phyloP scores from a whole-genome alignment of 805 yeast species.

The Lipomyces spencermartinsiae region DNA sequence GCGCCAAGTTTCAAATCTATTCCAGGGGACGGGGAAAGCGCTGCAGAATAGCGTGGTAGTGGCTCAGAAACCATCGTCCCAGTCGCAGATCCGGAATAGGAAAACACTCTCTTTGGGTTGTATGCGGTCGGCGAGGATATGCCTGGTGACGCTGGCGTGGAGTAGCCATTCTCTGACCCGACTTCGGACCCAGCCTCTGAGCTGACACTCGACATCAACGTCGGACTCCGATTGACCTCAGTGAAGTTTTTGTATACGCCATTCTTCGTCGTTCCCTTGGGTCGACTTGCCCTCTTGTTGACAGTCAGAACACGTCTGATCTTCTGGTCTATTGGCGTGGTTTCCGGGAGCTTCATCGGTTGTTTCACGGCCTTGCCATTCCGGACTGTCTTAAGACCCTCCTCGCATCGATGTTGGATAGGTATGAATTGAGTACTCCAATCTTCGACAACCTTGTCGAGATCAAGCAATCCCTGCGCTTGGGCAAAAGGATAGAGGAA shows the following conservation, averaged over 20 bases:
- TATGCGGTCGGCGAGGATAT: neutral
- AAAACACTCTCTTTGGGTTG: constrained; percentile 18
- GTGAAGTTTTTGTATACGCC: constrained; percentile 31
- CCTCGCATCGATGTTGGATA: constrained; percentile 42
- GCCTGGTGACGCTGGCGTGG: constrained; percentile 1
- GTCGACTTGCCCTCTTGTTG: constrained; percentile 43
- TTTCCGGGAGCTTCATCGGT: constrained; percentile 41
- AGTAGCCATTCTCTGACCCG: constrained; percentile 11
- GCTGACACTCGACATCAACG: constrained; percentile 16
- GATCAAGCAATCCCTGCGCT: constrained; percentile 38
- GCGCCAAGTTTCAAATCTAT: neutral
- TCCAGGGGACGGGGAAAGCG: neutral
- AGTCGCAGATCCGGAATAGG: constrained; percentile 4
- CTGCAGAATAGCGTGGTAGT: constrained; percentile 9
- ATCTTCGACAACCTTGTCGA: constrained; percentile 37
- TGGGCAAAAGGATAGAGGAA: constrained; percentile 39
- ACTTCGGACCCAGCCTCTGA: constrained; percentile 23
- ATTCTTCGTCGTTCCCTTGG: constrained; percentile 31
- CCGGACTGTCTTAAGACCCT: constrained; percentile 40
- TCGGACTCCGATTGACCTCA: constrained; percentile 20
- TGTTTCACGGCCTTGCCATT: constrained; percentile 43
- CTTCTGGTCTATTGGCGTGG: constrained; percentile 31
- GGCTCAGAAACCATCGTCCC: constrained; percentile 14
- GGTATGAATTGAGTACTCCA: constrained; percentile 44
- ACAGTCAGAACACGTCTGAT: constrained; percentile 46